Evolutionary conservation across 2,329 filamentous ascomycete genomes (phyloP).

Genomic region (Leptodontidium sp.): DNA sequence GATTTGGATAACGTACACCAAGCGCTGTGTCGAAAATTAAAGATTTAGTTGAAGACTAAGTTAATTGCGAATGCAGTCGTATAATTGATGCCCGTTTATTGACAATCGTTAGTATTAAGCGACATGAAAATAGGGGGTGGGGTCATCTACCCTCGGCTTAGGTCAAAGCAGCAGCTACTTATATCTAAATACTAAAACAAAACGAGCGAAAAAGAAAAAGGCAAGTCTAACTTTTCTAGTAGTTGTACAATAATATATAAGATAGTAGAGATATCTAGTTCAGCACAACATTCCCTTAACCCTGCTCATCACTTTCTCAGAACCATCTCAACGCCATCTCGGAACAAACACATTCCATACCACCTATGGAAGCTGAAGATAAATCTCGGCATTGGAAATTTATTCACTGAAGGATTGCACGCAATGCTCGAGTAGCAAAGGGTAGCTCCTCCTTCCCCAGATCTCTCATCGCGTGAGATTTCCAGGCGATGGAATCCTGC

Average conservation of each 20-base stretch:
- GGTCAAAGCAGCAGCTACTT: no score
- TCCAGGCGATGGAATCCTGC: constrained; percentile 36
- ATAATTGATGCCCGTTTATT: no score
- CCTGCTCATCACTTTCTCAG: constrained; percentile 15
- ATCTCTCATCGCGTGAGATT: constrained; percentile 3
- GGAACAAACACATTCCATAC: constrained; percentile 30
- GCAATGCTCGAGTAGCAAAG: constrained; percentile 27
- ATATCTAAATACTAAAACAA: no score
- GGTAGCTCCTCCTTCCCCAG: constrained; percentile 1
- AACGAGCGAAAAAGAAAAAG: no score
- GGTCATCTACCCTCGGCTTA: no score
- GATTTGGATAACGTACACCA: no score
- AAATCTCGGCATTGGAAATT: constrained; percentile 9
- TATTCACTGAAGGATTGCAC: constrained; percentile 26
- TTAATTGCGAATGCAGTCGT: no score
- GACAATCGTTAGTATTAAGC: no score
- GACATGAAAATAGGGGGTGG: no score
- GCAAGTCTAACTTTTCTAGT: no score
- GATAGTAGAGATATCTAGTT: neutral
- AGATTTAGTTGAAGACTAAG: no score
- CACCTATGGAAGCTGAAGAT: constrained; percentile 23
- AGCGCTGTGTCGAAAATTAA: no score
- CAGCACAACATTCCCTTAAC: neutral
- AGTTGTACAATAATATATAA: constrained; percentile 1
- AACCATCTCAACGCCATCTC: constrained; percentile 25